These are phyloP conservation scores for Pichia nanzhaoensis DNA, from an alignment of 805 yeast genomes.

Conservation along the genomic window DNA sequence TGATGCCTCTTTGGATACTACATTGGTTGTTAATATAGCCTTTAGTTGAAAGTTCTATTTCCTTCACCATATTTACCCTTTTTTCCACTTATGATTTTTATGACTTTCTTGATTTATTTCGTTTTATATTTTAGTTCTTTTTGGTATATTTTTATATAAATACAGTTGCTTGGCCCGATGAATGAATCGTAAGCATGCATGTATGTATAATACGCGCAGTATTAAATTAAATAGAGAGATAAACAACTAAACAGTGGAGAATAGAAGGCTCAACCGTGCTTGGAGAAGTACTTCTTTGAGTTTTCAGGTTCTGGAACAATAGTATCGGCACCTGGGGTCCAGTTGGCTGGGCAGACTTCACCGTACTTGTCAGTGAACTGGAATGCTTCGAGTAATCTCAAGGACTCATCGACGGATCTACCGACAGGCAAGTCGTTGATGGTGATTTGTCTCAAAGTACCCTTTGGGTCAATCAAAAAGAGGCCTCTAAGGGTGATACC, in stretches of 20 bases:
- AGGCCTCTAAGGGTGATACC: conserved; percentile 98
- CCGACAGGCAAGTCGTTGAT: conserved; percentile 99
- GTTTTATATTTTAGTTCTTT: too few species aligned
- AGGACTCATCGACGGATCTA: conserved; percentile 96
- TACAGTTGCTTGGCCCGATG: too few species aligned
- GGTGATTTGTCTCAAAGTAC: conserved; percentile 91
- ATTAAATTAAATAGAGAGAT: too few species aligned
- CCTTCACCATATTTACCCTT: too few species aligned
- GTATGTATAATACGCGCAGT: too few species aligned
- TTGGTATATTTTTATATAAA: too few species aligned
- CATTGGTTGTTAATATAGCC: too few species aligned
- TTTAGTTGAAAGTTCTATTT: too few species aligned
- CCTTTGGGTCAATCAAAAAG: conserved; percentile 95
- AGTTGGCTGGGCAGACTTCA: conserved; percentile 99
- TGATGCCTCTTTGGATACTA: too few species aligned
- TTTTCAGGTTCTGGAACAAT: conserved; percentile 75
- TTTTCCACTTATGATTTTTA: too few species aligned
- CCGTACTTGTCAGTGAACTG: conserved; percentile 99
- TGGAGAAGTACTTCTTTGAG: conserved; percentile 73
- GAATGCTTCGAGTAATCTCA: conserved; percentile 98
- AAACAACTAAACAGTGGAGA: conserved; percentile 9
- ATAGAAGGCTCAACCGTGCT: conserved; percentile 27
- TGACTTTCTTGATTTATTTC: too few species aligned
- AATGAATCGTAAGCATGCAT: too few species aligned
- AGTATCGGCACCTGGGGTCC: conserved; percentile 93